A percentile compares a stretch with the other conserved stretches of the same genome.
These are phyloP conservation scores for Fonsecaea multimorphosa DNA, from an alignment of 2,329 filamentous ascomycete genomes.

Conservation along the genomic window DNA sequence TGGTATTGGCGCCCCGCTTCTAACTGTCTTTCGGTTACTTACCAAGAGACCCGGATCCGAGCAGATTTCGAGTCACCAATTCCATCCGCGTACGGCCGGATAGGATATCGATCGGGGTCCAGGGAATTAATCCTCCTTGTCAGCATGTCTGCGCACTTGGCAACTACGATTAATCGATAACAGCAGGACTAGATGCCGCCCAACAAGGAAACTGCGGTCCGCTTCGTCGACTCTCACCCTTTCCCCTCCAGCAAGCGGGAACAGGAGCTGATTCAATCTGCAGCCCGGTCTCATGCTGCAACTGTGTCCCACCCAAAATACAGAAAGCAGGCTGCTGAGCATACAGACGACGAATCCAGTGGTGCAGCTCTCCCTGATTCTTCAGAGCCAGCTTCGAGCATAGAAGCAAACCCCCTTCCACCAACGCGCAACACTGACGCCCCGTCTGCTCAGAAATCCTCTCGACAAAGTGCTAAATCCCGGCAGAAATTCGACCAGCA, in stretches of 20 bases:
- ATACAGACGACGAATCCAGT: not conserved
- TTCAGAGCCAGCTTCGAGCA: not conserved
- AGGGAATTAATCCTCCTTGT: not conserved
- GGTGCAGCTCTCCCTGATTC: not conserved
- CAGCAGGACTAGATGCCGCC: slow-evolving; percentile 1
- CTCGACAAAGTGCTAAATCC: not conserved
- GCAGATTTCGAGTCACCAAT: not conserved
- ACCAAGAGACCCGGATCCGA: not conserved
- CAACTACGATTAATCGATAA: not conserved
- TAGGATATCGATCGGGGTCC: not conserved
- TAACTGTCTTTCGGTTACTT: not conserved
- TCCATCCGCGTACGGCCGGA: not conserved
- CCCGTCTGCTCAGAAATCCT: not conserved
- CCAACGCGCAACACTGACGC: not conserved
- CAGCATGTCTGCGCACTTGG: not conserved
- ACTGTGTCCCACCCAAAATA: slow-evolving; percentile 14
- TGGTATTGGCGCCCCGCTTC: not conserved
- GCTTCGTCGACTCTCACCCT: slow-evolving; percentile 15
- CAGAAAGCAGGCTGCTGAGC: not conserved
- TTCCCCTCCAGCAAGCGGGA: slow-evolving; percentile 15
- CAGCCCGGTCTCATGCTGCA: slow-evolving; percentile 13
- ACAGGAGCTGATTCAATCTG: slow-evolving; percentile 4
- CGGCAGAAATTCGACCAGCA: slow-evolving; percentile 5
- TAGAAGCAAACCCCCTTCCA: not conserved
- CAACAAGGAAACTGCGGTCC: slow-evolving; percentile 7